Evolutionary conservation across 257 asterid genomes (phyloP).

Genomic region (Parsonsia alboflavescens): DNA sequence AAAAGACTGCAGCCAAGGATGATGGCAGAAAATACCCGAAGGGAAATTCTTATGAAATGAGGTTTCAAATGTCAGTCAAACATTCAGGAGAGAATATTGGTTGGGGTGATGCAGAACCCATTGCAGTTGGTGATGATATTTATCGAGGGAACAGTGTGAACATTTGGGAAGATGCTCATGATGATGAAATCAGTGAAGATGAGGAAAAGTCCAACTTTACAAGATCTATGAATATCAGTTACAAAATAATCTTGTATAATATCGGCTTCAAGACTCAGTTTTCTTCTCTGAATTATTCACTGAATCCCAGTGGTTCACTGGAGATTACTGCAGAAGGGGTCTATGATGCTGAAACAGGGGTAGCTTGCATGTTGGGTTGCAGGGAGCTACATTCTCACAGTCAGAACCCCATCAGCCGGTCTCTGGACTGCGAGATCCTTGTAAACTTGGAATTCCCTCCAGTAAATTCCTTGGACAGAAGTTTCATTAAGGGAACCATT

Average conservation of each 20-base stretch:
- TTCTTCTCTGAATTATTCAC: constrained; percentile 16
- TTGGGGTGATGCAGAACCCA: constrained; percentile 48
- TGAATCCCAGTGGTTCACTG: background rate
- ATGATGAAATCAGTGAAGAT: constrained; percentile 8
- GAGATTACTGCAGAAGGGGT: constrained; percentile 57
- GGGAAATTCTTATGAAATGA: constrained; percentile 43
- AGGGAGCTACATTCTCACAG: constrained; percentile 21
- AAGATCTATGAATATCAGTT: constrained; percentile 41
- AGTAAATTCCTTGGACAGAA: constrained; percentile 12
- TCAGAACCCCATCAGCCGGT: background rate
- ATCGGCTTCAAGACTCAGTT: background rate
- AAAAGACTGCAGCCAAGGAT: constrained; percentile 17
- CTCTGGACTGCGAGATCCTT: constrained; percentile 50
- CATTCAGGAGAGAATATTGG: constrained; percentile 16
- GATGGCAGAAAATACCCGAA: constrained; percentile 36
- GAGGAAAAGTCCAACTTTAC: constrained; percentile 1
- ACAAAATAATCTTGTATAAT: constrained; percentile 24
- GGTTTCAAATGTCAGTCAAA: constrained; percentile 39
- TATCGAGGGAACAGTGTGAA: background rate
- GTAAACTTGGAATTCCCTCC: constrained; percentile 39
- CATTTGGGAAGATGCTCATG: background rate
- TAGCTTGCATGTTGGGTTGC: constrained; percentile 75
- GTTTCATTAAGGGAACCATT: constrained; percentile 34
- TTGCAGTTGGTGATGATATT: constrained; percentile 35
- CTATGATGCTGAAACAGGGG: constrained; percentile 43